A percentile compares a stretch with the other conserved stretches of the same genome.
Evolutionary conservation across 2,329 filamentous ascomycete species (phyloP).

Genomic region (Pseudopithomyces chartarum): DNA sequence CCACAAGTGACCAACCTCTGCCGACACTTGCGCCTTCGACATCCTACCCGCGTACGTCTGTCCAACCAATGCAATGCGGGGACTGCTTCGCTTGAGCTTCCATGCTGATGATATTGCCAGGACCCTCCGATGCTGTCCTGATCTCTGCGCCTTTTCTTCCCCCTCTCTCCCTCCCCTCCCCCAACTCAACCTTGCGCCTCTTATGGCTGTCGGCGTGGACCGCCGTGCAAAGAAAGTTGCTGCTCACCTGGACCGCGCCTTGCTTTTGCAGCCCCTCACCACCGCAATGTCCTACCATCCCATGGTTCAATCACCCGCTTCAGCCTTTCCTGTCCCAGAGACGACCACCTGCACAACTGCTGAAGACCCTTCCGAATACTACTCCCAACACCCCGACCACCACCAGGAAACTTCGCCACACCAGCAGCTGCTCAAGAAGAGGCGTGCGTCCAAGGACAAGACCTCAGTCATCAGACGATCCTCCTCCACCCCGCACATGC

Average conservation of each 20-base stretch:
- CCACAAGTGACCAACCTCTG: conserved; percentile 32
- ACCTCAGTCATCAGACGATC: conserved; percentile 49
- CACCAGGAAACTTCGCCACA: conserved; percentile 23
- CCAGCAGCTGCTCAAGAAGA: conserved; percentile 40
- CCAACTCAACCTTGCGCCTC: conserved; percentile 34
- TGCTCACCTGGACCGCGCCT: conserved; percentile 37
- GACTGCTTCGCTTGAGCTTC: conserved; percentile 25
- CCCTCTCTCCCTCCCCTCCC: conserved; percentile 35
- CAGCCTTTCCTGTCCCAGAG: conserved; percentile 30
- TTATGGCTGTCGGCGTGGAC: conserved; percentile 46
- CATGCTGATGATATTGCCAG: conserved; percentile 38
- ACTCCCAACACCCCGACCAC: conserved; percentile 25
- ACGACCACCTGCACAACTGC: conserved; percentile 27
- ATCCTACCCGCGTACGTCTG: conserved; percentile 31
- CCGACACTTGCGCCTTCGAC: conserved; percentile 33
- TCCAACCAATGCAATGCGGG: conserved; percentile 23
- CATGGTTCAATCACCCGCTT: conserved; percentile 32
- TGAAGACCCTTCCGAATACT: conserved; percentile 25
- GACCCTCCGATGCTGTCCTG: conserved; percentile 35
- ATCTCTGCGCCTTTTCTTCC: conserved; percentile 28
- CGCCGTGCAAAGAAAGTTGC: conserved; percentile 42
- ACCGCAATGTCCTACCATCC: conserved; percentile 45
- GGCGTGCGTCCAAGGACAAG: conserved; percentile 47
- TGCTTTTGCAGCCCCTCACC: conserved; percentile 36
- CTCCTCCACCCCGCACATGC: conserved; percentile 55